Base-by-base conservation (phyloP, 108 stramenopile genomes). In the Cyclotella choctawhatcheeana region DNA sequence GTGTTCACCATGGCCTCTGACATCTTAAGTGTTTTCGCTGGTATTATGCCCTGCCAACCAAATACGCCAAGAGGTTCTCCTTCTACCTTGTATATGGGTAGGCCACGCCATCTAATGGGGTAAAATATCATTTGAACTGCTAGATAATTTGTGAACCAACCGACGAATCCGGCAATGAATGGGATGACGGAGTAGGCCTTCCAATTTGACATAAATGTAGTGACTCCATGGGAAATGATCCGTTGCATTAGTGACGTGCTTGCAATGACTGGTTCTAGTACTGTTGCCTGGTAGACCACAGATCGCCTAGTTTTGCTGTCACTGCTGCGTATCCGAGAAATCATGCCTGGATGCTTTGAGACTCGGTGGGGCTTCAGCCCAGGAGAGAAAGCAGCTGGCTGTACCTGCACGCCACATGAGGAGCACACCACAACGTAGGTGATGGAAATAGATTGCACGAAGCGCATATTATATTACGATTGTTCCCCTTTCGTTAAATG, bases 121-220 rank as follows among this genome's bases (percentile, higher is more conserved):
- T 66, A 85, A 52, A 85, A 85, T 16, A 85, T 84, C 86, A 84
- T 82, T 71, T 82, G 76, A 2, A 82, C 85, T 22, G 83, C 83
- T 5, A 84, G 72, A 26, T 65, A 87, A 80, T 89, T 89, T 14
- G 88, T 89, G 52, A 89, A 75, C 86, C 81, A 82, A 22, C 81
- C 81, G 5, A 82, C 81, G 44, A 82, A 82, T 12, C 77, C 81
- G 17, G 81, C 81, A 16, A 82, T 58, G 14, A 82, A 63, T 7
- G 81, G 81, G 54, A 82, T 82, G 0, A 78, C 21, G 32, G 59
- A 68, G 50, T 78, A 82, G 16, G 72, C 60, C 56, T 82, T 82
- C 81, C 81, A 82, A 48, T 78, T 82, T 45, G 76, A 73, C 50
- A 67, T 54, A 44, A 78, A 82, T 4, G 71, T 82, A 0, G 64